Conservation (phyloP, 805 yeast species). For the Maudiozyma serrabonitensis region DNA sequence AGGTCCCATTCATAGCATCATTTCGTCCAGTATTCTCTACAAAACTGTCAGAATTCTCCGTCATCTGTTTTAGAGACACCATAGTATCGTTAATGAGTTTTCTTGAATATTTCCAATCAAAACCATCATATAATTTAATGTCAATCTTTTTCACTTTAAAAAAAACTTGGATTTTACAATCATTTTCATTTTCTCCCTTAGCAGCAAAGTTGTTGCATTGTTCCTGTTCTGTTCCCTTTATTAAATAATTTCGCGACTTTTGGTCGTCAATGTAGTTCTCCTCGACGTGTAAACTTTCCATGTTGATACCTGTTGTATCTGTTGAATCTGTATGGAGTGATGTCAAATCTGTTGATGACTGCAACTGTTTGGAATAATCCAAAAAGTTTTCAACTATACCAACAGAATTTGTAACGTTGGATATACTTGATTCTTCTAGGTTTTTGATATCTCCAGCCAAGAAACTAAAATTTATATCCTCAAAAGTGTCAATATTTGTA, state of each 20-base stretch:
- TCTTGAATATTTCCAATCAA: constrained; percentile 80
- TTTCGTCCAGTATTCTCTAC: no score
- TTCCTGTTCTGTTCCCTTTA: neutral
- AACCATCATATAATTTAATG: constrained; percentile 72
- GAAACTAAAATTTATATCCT: constrained; percentile 29
- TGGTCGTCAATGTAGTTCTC: constrained; percentile 1
- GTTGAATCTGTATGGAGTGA: neutral
- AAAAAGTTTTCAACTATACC: constrained; percentile 12
- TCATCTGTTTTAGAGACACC: constrained; percentile 32
- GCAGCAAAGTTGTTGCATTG: neutral
- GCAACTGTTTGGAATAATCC: constrained; percentile 2
- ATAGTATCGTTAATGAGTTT: constrained; percentile 56
- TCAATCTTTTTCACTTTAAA: constrained; percentile 22
- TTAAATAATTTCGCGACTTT: neutral
- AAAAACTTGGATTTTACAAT: neutral
- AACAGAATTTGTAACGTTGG: constrained; percentile 3
- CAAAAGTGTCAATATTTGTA: constrained; percentile 32
- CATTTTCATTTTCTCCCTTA: neutral
- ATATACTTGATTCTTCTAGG: no score
- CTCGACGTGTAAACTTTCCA: neutral
- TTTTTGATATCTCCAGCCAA: constrained; percentile 7
- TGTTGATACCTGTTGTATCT: neutral
- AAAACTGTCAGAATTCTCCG: neutral
- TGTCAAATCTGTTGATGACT: neutral
- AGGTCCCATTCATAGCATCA: no score